These are phyloP conservation scores for Psophocarpus tetragonolobus DNA, from an alignment of 306 rosid species.

Conservation along the genomic window DNA sequence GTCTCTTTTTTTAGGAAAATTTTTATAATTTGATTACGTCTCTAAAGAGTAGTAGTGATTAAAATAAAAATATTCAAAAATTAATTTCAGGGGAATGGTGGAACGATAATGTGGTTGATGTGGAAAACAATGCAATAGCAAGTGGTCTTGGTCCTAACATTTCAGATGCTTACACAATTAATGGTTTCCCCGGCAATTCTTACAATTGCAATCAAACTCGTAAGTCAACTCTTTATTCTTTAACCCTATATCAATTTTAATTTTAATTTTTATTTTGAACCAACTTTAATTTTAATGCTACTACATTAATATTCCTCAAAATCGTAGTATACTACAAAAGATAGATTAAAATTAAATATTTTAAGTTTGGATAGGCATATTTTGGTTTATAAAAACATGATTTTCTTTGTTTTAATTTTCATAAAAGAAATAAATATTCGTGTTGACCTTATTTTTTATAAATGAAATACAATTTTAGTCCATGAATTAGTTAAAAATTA, in stretches of 20 bases:
- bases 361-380: background rate
- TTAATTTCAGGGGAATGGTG: slow-evolving; percentile 60
- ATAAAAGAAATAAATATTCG: no score
- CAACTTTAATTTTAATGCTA: no score
- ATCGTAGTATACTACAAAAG: no score
- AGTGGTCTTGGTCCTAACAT: slow-evolving; percentile 30
- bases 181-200: slow-evolving; percentile 55
- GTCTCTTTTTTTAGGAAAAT: no score
- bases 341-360: no score
- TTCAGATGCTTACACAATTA: slow-evolving; percentile 58
- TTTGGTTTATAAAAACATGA: background rate
- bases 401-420: no score
- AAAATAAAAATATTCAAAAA: background rate
- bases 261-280: no score
- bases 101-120: slow-evolving; percentile 55
- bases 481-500: no score
- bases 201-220: slow-evolving; percentile 52
- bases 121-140: slow-evolving; percentile 36
- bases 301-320: no score
- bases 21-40: background rate
- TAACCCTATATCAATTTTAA: no score
- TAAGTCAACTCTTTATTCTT: background rate
- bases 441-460: no score
- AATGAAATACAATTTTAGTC: no score
- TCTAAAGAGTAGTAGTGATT: background rate